Conservation (phyloP, 2,329 filamentous ascomycete species). For the Monilinia laxa region DNA sequence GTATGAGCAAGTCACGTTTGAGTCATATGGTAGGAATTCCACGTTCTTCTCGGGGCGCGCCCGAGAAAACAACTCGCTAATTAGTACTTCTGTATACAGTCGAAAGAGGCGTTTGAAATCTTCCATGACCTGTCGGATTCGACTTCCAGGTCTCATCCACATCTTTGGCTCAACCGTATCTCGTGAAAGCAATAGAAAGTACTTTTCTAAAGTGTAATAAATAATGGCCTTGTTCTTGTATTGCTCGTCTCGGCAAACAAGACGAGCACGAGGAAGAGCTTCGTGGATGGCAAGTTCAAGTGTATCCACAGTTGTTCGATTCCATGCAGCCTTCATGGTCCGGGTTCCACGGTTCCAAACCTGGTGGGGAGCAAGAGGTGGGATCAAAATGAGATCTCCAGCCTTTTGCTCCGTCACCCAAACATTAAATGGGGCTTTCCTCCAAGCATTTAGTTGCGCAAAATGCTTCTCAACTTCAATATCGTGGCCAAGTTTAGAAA, state of each 20-base stretch:
- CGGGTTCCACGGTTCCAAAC: slow-evolving; percentile 97
- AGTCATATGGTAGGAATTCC: slow-evolving; percentile 80
- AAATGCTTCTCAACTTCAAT: slow-evolving; percentile 97
- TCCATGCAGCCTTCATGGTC: slow-evolving; percentile 98
- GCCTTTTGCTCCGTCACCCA: slow-evolving; percentile 88
- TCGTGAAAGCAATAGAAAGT: slow-evolving; percentile 60
- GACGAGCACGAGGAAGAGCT: slow-evolving; percentile 80
- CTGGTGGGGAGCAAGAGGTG: slow-evolving; percentile 90
- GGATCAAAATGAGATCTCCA: slow-evolving; percentile 91
- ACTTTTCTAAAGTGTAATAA: slow-evolving; percentile 82
- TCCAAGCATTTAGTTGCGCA: slow-evolving; percentile 93
- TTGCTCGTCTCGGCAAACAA: slow-evolving; percentile 95
- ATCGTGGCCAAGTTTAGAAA: slow-evolving; percentile 90
- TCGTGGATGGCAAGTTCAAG: slow-evolving; percentile 82
- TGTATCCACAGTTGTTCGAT: slow-evolving; percentile 89
- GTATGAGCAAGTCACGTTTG: slow-evolving; percentile 92
- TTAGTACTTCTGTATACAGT: slow-evolving; percentile 74
- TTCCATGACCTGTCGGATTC: slow-evolving; percentile 68
- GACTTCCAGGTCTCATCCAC: slow-evolving; percentile 37
- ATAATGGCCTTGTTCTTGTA: slow-evolving; percentile 98
- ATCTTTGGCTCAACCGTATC: slow-evolving; percentile 48
- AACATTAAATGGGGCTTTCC: slow-evolving; percentile 87
- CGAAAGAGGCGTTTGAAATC: slow-evolving; percentile 81
- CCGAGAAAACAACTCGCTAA: slow-evolving; percentile 81
- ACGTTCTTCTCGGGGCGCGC: slow-evolving; percentile 62